Evolutionary conservation across 2,329 filamentous ascomycete species (phyloP), one percentile per base, ranked within the genome.

Genomic region (Colletotrichum lindemuthianum): DNA sequence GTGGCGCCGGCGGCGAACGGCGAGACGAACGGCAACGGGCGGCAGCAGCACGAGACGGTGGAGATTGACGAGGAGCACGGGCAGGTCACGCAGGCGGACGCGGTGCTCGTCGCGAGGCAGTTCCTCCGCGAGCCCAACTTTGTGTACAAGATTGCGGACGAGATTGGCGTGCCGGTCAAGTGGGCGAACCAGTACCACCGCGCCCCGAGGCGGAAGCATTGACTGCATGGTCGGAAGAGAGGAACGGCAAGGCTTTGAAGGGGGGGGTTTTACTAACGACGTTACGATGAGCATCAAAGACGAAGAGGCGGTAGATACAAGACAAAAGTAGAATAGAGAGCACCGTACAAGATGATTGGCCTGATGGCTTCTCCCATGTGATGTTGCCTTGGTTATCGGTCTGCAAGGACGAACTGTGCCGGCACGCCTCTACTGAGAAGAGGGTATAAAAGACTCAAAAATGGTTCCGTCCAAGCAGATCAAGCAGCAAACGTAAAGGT

Each of bases 111-210:
- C 1, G 94, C 87, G 0, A 83, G 92, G 60, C 90, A 91, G 72
- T 96, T 96, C 77, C 83, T 96, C 78, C 88, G 92, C 74, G 92
- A 97, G 72, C 91, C 93, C 0, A 89, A 92, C 63, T 88, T 93
- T 73, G 90, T 93, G 8, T 87, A 92, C 77, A 84, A 86, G 39
- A 89, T 87, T 67, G 93, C 92, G 0, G 85, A 91, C 66, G 86
- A 93, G 68, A 79, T 97, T 37, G 88, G 86, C 9, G 88, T 94
- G 4, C 80, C 87, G 63, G 87, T 94, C 6, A 81, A 89, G 70
- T 90, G 90, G 86, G 87, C 93, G 1, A 87, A 88, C 68, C 92
- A 96, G 74, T 87, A 87, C 69, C 69, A 74, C 34, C 75, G 80
- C 9, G 79, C 77, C 1, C 69, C 67, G 9, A 77, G 76, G 69